A percentile compares a stretch with the other conserved stretches of the same genome.
Conservation (phyloP, 768 basidiomycete species). For the Psilocybe sp. region DNA sequence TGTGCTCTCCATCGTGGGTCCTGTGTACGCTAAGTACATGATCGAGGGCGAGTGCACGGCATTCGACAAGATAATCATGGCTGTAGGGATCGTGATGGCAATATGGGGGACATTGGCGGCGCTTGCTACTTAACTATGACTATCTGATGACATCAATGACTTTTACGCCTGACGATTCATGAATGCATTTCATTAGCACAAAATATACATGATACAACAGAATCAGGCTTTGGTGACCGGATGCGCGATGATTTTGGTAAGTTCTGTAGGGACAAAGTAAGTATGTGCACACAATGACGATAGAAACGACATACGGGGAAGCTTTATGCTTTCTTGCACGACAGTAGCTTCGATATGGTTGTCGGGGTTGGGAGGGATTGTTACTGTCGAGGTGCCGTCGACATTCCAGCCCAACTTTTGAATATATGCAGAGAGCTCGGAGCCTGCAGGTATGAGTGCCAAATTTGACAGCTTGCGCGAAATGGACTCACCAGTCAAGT, state of each 20-base stretch:
- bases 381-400: slow-evolving; percentile 55
- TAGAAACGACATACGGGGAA: slow-evolving; percentile 64
- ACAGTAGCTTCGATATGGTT: slow-evolving; percentile 86
- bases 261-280: slow-evolving; percentile 42
- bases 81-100: slow-evolving; percentile 60
- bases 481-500: slow-evolving; percentile 53
- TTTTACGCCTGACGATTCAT: not conserved
- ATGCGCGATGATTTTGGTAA: slow-evolving; percentile 75
- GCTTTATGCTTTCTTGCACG: slow-evolving; percentile 78
- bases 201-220: slow-evolving; percentile 2
- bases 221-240: slow-evolving; percentile 50
- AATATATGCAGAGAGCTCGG: slow-evolving; percentile 58
- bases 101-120: slow-evolving; percentile 74
- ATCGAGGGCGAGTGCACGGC: slow-evolving; percentile 46
- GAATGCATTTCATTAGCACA: not conserved
- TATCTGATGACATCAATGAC: slow-evolving; percentile 22
- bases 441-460: slow-evolving; percentile 31
- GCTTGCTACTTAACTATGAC: slow-evolving; percentile 26
- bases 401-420: slow-evolving; percentile 65
- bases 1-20: slow-evolving; percentile 73
- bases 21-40: slow-evolving; percentile 67
- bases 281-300: slow-evolving; percentile 1
- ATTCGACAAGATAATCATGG: slow-evolving; percentile 56
- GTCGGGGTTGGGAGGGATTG: slow-evolving; percentile 78
- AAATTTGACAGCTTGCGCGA: too few relatives aligned